Evolutionary conservation across 2,329 filamentous ascomycete species (phyloP), one percentile per base, ranked within the genome.

Genomic region (Scytalidium lignicola): DNA sequence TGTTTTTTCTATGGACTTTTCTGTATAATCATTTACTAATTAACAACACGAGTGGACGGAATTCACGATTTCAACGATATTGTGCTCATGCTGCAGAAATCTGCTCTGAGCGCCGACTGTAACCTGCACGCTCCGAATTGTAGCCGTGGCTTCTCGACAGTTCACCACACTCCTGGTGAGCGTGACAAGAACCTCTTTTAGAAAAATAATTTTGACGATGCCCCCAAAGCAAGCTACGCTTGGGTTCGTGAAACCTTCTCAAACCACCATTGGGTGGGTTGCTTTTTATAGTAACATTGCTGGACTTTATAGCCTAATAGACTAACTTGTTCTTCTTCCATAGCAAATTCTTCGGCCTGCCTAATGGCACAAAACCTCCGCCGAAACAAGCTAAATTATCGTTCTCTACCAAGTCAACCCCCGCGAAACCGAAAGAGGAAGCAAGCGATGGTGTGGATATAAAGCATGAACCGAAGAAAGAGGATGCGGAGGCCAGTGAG

Each of bases 311-410:
- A 17, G 19, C 19, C 9, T 19, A 32, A 20, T 41, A 48, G 18
- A 51, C 18, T 28, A 20, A 18, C 18, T 41, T 45, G 4, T 19
- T 26, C 9, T 22, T 5, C 12, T 20, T 5, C 9, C 53, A 49
- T 56, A 97, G 92, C 53, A 93, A 92, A 66, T 96, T 96, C 72
- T 95, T 96, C 64, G 82, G 82, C 18, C 78, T 80, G 40, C 75
- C 78, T 21, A 80, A 80, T 60, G 84, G 82, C 45, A 67, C 76
- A 4, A 79, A 77, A 57, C 72, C 78, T 17, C 79, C 82, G 12
- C 76, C 78, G 32, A 86, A 90, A 65, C 90, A 96, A 67, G 85
- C 88, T 1, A 93, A 84, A 58, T 72, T 95, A 37, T 78, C 86
- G 0, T 95, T 95, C 62, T 82, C 83, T 29, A 83, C 81, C 44